phyloP scores from a whole-genome alignment of 371 early-diverging fungal genomes.

The Choanephora cucurbitarum region DNA sequence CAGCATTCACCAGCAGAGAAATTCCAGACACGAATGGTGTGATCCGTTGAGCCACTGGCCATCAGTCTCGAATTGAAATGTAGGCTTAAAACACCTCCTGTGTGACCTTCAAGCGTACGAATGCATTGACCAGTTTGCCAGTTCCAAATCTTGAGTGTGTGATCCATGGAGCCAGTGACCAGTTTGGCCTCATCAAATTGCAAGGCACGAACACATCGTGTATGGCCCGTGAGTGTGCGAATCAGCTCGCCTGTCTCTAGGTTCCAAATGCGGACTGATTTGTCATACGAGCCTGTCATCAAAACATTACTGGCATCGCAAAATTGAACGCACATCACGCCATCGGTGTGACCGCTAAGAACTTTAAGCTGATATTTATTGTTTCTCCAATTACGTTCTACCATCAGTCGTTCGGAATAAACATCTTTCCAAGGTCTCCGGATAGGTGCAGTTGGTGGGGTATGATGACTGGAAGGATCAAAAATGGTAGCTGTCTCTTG shows the following conservation, averaged over 20 bases:
- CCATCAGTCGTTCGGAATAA: constrained; percentile 77
- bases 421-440: constrained; percentile 82
- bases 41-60: constrained; percentile 86
- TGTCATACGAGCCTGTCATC: constrained; percentile 87
- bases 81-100: constrained; percentile 82
- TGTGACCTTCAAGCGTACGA: constrained; percentile 81
- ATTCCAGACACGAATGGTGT: constrained; percentile 91
- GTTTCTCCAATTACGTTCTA: constrained; percentile 87
- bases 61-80: constrained; percentile 82
- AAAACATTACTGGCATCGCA: constrained; percentile 71
- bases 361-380: constrained; percentile 62
- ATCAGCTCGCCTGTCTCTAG: constrained; percentile 74
- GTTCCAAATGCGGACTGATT: constrained; percentile 82
- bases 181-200: constrained; percentile 86
- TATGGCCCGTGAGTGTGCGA: constrained; percentile 81
- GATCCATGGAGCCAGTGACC: constrained; percentile 89
- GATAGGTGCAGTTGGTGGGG: neutral
- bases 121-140: constrained; percentile 88
- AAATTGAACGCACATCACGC: constrained; percentile 86
- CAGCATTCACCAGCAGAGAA: constrained; percentile 79
- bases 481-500: constrained; percentile 2
- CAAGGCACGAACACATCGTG: constrained; percentile 82
- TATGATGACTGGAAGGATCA: neutral
- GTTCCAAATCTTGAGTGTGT: constrained; percentile 97
- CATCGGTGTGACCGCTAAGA: constrained; percentile 80